A percentile compares a stretch with the other conserved stretches of the same genome.
Conservation (phyloP, 2,329 filamentous ascomycete species). For the Dactylellina parvicollis region DNA sequence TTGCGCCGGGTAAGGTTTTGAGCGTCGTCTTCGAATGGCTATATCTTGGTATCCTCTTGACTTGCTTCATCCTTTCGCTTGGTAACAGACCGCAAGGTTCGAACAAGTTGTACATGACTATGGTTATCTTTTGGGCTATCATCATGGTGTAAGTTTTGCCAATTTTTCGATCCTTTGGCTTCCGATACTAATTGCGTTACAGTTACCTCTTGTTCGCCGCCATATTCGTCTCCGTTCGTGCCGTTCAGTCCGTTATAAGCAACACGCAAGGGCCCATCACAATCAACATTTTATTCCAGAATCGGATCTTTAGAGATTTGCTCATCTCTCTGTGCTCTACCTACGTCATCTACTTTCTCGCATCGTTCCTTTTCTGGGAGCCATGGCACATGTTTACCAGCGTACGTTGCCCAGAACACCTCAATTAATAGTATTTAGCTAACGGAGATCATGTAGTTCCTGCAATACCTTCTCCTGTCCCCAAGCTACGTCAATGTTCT, state of each 20-base stretch:
- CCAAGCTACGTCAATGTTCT: constrained; percentile 98
- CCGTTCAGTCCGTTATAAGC: constrained; percentile 77
- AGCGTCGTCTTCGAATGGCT: constrained; percentile 95
- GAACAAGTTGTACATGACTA: constrained; percentile 91
- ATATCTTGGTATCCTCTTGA: constrained; percentile 88
- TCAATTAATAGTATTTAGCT: neutral
- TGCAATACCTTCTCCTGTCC: constrained; percentile 93
- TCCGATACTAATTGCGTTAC: constrained; percentile 22
- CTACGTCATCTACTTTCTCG: constrained; percentile 90
- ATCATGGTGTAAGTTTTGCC: constrained; percentile 80
- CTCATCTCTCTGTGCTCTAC: constrained; percentile 93
- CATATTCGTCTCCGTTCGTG: constrained; percentile 88
- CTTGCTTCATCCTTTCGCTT: constrained; percentile 92
- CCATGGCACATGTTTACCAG: constrained; percentile 99
- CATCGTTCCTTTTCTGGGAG: constrained; percentile 93
- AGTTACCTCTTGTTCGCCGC: constrained; percentile 94
- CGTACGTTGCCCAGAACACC: constrained; percentile 60
- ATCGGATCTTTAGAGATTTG: constrained; percentile 89
- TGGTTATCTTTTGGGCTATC: constrained; percentile 97
- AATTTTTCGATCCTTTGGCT: neutral
- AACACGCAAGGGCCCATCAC: constrained; percentile 71
- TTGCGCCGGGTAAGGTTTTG: constrained; percentile 79
- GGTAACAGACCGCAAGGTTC: constrained; percentile 95
- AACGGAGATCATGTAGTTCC: constrained; percentile 67
- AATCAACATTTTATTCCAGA: constrained; percentile 79